Evolutionary conservation across 805 yeast species (phyloP), one percentile per base, ranked within the genome.

Genomic region (Kluyveromyces nonfermentans): DNA sequence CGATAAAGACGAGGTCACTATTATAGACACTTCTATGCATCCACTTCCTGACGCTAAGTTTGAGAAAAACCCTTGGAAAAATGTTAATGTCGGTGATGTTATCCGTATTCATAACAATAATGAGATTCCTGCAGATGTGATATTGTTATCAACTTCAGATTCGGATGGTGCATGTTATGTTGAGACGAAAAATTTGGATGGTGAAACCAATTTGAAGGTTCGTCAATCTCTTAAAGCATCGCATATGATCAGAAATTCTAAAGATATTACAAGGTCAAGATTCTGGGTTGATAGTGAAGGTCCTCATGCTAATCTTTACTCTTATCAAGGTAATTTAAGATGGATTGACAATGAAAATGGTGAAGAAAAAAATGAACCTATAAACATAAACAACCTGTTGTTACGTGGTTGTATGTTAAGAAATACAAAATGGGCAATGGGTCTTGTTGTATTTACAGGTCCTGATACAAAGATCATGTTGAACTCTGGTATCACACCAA

Each of bases 361-460:
- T 28, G 60, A 55, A 40, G 46, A 53, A 43, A 58, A 46, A 40
- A 57, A 78, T 60, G 93, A 84, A 60, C 74, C 89, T 5, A 73
- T 81, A 14, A 78, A 79, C 2, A 78, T 81, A 54, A 80, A 82
- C 58, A 83, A 84, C 56, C 55, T 83, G 59, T 63, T 85, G 35
- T 63, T 85, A 34, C 75, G 94, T 66, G 94, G 94, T 20, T 82
- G 86, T 54, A 70, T 76, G n/a, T 65, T 85, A 44, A 73, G 93
- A 65, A 85, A 85, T 56, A 84, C 93, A 1, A 82, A 80, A 61
- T 85, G 93, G 93, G 87, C 76, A 19, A 72, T 84, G 58, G 93
- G 93, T 45, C 55, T 84, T 21, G 93, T 83, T 15, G 68, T 76
- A 2, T 84, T 80, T 63, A 84, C 93, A 4, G 94, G 94, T 56